Evolutionary conservation across 768 basidiomycete genomes (phyloP).

Genomic region (Lentinula boryana): DNA sequence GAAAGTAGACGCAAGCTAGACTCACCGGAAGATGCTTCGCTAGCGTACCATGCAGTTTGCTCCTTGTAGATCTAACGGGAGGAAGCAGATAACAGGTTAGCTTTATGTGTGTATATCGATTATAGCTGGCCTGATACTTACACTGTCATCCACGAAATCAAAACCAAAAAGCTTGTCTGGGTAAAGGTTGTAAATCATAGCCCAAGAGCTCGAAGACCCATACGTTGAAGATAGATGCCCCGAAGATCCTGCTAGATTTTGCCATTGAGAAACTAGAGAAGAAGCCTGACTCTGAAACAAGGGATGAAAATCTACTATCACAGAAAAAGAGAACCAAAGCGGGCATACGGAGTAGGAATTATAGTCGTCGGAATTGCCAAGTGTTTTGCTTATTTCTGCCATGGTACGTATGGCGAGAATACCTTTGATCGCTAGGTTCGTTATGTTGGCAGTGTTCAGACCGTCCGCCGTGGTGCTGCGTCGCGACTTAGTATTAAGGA

Average conservation of each 20-base stretch:
- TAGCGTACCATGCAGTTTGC: constrained; percentile 2
- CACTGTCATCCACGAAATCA: constrained; percentile 4
- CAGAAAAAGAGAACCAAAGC: not conserved
- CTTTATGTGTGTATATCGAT: too few relatives aligned
- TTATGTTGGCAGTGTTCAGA: constrained; percentile 3
- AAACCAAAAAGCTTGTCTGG: constrained; percentile 33
- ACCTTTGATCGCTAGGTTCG: constrained; percentile 11
- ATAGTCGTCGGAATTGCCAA: not conserved
- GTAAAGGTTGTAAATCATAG: constrained; percentile 39
- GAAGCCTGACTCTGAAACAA: constrained; percentile 1
- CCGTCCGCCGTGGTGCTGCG: constrained; percentile 3
- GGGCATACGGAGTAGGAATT: not conserved
- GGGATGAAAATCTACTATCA: not conserved
- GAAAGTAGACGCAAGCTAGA: not conserved
- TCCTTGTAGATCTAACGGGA: not conserved
- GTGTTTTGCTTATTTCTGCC: constrained; percentile 7
- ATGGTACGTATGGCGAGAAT: constrained; percentile 10
- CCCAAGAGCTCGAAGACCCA: constrained; percentile 18
- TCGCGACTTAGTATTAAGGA: not conserved
- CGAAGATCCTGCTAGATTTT: not conserved
- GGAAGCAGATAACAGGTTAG: not conserved
- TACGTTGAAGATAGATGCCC: constrained; percentile 8
- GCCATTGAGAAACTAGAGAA: constrained; percentile 3
- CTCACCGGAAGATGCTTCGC: not conserved
- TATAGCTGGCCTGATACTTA: not conserved